These are phyloP conservation scores for Kwoniella botswanensis DNA, from an alignment of 768 basidiomycete genomes.

Conservation along the genomic window DNA sequence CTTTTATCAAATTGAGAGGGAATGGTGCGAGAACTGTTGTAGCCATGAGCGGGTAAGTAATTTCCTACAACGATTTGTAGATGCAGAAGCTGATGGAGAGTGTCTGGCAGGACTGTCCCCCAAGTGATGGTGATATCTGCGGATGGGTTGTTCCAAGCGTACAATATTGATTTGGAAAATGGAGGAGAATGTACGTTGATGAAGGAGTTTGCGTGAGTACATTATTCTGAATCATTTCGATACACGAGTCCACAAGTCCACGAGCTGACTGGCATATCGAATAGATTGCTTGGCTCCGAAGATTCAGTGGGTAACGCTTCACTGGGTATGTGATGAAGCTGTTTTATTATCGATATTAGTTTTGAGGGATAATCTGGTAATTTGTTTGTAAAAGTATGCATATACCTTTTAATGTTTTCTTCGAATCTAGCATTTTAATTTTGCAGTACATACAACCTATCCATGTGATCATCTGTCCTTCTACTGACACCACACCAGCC, in stretches of 20 bases:
- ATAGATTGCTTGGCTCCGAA: constrained; percentile 45
- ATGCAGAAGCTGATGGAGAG: constrained; percentile 6
- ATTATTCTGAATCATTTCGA: not conserved
- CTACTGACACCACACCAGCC: not conserved
- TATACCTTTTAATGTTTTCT: not conserved
- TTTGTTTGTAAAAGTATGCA: constrained; percentile 14
- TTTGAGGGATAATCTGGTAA: not conserved
- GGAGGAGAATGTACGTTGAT: constrained; percentile 93
- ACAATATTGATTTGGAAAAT: constrained; percentile 92
- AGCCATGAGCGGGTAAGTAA: constrained; percentile 79
- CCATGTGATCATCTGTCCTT: not conserved
- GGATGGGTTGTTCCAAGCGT: constrained; percentile 93
- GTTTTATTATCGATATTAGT: not conserved
- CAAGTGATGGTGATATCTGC: constrained; percentile 97
- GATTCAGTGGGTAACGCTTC: constrained; percentile 33
- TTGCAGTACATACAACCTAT: not conserved
- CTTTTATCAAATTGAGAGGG: constrained; percentile 78
- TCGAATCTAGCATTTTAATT: not conserved
- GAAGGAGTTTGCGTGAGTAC: constrained; percentile 77
- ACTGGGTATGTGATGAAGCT: constrained; percentile 7
- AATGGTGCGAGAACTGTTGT: constrained; percentile 80
- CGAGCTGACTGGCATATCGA: not conserved
- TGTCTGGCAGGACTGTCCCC: constrained; percentile 73
- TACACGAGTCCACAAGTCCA: no score
- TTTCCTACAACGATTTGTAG: not conserved